Evolutionary conservation across 805 yeast species (phyloP), one percentile per base, ranked within the genome.

Genomic region (Metschnikowia corniflorae): DNA sequence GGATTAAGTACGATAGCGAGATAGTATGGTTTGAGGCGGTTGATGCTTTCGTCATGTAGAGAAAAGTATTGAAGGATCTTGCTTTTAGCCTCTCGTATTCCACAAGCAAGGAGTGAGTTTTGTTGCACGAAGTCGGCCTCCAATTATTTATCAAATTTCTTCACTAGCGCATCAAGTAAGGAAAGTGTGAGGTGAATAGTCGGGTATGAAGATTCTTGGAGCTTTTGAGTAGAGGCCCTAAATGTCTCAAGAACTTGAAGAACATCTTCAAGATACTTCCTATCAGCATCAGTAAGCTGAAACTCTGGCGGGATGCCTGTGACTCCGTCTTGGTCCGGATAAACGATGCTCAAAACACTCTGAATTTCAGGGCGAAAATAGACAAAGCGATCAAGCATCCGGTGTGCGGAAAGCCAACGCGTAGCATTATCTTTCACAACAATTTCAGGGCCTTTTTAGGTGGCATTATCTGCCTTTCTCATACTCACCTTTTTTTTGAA

Each of bases 361-460:
- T 8, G 18, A 9, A 33, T 26, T 15, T 33, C 26, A 24, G 18
- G 20, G 15, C 29, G 29, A 26, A 26, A 33, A 15, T 33, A 13
- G 15, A 33, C 9, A 17, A 33, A 21, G 15, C 30, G 31, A 13
- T 31, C 31, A 19, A 33, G 26, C 36, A 33, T 33, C 9, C 12
- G 23, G 20, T 14, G 24, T 16, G 36, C 26, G 6, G 36, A 33
- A 20, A 33, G 36, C 36, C 36, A 33, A n/a, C 30, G 36, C 7
- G 36, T 26, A 15, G 28, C 6, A 24, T 26, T 33, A 10, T 26
- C 36, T 16, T 13, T 26, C 36, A 33, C 20, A 14, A 19, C 6
- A 5, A 14, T 19, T 33, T 26, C 36, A 5, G 30, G 36, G 24
- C 36, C 30, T 15, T 20, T 16, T 8, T 5, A 19, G n/a, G 13